Base-by-base conservation (phyloP, 495 filamentous ascomycete species). In the Annulohypoxylon nitens region DNA sequence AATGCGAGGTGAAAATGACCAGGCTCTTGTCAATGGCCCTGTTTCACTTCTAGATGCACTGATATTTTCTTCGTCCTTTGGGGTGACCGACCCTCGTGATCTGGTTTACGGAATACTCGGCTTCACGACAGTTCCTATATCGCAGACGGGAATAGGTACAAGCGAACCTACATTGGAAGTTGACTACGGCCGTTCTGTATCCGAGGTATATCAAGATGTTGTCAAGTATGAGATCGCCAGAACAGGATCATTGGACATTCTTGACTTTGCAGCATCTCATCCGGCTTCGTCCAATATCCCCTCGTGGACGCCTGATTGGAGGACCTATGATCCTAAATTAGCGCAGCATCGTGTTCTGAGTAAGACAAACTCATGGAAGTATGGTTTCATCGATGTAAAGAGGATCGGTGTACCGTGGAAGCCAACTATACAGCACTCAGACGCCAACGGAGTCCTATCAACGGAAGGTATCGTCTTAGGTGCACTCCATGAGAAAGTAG, bases 271-370 rank as follows among this genome's bases (percentile, higher is more conserved):
- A 5, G 50, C 25, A 25, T 37, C 47, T 39, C 59, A 26, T 57
- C 48, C 47, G 10, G 8, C 36, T 4, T 14, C 57, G 12, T 54
- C 65, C n/a, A 59, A 69, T 4, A 59, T 69, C 6, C 67, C 67
- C 11, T 69, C 59, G 4, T 69, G 67, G 67, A 58, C 50, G 14
- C 67, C 67, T 39, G 60, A 70, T 23, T 70, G 67, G 67, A 70
- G 60, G 18, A 14, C 39, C 10, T 63, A 64, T 30, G 41, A 64
- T 14, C 39, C 50, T 12, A 36, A 48, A 37, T 0, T 70, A 0
- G 59, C 60, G 3, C 67, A 58, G 50, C 60, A 70, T 48, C 60
- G 67, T 26, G 60, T 70, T 4, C 20, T 70, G 16, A 64, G 43
- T 51, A 70, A 61, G 23, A 64, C 67, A 8, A 64, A 70, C 12